Conservation (phyloP, 2,329 filamentous ascomycete species). For the Phoma herbarum region DNA sequence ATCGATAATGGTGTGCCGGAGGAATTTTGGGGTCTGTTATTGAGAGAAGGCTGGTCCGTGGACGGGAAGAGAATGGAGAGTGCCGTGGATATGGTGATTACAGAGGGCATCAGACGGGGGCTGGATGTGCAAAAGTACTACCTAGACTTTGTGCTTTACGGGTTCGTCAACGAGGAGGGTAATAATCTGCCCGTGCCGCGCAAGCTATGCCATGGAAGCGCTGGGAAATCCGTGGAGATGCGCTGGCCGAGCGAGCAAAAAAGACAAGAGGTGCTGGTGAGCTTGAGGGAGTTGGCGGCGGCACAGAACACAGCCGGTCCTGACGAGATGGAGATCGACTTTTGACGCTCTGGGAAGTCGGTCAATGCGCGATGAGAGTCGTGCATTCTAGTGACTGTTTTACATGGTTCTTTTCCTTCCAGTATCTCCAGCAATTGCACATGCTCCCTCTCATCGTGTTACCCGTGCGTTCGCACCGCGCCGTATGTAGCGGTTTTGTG, state of each 20-base stretch:
- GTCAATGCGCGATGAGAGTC: background rate
- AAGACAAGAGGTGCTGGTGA: background rate
- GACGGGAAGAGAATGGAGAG: constrained; percentile 65
- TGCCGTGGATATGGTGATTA: constrained; percentile 48
- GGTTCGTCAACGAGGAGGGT: constrained; percentile 63
- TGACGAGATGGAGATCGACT: background rate
- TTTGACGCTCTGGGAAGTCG: background rate
- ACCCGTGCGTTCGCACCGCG: background rate
- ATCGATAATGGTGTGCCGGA: constrained; percentile 30
- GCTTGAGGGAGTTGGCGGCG: background rate
- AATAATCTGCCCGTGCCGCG: constrained; percentile 60
- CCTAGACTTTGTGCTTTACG: constrained; percentile 68
- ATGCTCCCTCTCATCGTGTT: no score
- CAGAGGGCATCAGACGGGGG: constrained; percentile 63
- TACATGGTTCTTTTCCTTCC: background rate
- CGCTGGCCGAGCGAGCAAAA: constrained; percentile 9
- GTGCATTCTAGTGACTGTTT: background rate
- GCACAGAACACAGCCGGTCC: background rate
- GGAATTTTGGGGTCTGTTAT: constrained; percentile 49
- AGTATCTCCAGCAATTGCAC: background rate
- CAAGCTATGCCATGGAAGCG: constrained; percentile 62
- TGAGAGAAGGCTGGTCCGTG: constrained; percentile 57
- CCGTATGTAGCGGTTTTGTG: background rate
- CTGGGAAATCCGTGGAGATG: background rate
- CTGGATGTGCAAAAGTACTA: constrained; percentile 65